Conservation (phyloP, 73 alveolate genomes). For the Urostyla sp. region DNA sequence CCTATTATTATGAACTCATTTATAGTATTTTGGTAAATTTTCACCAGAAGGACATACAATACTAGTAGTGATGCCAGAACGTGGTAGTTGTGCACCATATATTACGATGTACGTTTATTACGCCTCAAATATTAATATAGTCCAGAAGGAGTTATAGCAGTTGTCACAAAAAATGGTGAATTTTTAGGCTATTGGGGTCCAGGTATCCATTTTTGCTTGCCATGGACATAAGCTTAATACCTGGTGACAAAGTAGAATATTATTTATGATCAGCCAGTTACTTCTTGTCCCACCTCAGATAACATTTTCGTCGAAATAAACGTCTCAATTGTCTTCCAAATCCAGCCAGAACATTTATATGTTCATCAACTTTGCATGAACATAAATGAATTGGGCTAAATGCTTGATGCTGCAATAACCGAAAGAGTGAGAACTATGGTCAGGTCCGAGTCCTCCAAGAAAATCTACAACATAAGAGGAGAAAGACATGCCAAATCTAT, state of each 20-base stretch:
- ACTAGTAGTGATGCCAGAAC: constrained; percentile 49
- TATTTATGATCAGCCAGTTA: constrained; percentile 66
- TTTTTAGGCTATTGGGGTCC: constrained; percentile 70
- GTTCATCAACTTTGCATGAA: constrained; percentile 58
- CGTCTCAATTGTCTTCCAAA: constrained; percentile 62
- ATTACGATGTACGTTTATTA: constrained; percentile 33
- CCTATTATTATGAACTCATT: not conserved
- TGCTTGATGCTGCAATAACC: constrained; percentile 67
- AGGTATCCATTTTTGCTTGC: constrained; percentile 69
- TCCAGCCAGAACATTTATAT: constrained; percentile 53
- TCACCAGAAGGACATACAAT: constrained; percentile 51
- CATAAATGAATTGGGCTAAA: constrained; percentile 57
- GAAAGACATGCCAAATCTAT: constrained; percentile 50
- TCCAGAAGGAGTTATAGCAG: constrained; percentile 74
- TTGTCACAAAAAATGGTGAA: constrained; percentile 65
- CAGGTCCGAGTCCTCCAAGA: constrained; percentile 45
- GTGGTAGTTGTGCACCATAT: constrained; percentile 55
- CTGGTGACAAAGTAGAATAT: constrained; percentile 61
- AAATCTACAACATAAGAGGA: constrained; percentile 50
- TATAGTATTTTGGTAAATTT: constrained; percentile 50
- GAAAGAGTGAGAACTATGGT: constrained; percentile 68
- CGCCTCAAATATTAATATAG: not conserved
- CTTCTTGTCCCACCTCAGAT: constrained; percentile 67
- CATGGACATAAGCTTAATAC: constrained; percentile 70
- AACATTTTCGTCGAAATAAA: constrained; percentile 32